These are phyloP conservation scores for Aspergillus asperescens DNA, from an alignment of 495 filamentous ascomycete species.

Conservation along the genomic window DNA sequence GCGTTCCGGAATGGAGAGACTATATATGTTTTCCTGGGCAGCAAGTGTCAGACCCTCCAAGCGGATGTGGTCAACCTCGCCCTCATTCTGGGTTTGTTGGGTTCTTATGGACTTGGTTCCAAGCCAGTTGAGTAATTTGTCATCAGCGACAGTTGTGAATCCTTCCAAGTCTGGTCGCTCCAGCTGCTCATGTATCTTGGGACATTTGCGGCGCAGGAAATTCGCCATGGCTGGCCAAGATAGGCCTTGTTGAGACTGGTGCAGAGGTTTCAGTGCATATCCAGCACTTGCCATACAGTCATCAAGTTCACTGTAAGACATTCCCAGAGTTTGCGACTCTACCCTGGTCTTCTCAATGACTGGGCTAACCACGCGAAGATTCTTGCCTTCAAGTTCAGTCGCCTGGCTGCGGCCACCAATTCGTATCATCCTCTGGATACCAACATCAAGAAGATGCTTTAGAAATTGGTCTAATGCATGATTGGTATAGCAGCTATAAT, in stretches of 20 bases:
- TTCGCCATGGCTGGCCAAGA: not conserved
- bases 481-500: conserved; percentile 61
- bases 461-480: conserved; percentile 70
- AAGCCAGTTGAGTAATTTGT: conserved; percentile 1
- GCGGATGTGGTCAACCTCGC: not conserved
- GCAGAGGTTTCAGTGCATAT: conserved; percentile 1
- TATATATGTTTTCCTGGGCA: not conserved
- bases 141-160: not conserved
- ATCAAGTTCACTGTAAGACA: not conserved
- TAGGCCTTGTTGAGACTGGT: conserved; percentile 1
- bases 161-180: not conserved
- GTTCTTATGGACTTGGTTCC: not conserved
- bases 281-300: not conserved
- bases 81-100: not conserved
- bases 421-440: conserved; percentile 57
- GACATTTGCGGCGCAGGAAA: not conserved
- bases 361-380: not conserved
- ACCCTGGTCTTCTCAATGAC: not conserved
- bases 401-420: conserved; percentile 53
- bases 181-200: not conserved
- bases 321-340: not conserved
- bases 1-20: not conserved
- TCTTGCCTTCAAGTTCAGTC: conserved; percentile 1
- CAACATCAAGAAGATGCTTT: conserved; percentile 53
- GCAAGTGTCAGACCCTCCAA: not conserved